Percentiles rank a stretch among this genome's conserved stretches.
These are phyloP conservation scores for Taphrina communis DNA, from an alignment of 1,139 yeast genomes.

Conservation along the genomic window DNA sequence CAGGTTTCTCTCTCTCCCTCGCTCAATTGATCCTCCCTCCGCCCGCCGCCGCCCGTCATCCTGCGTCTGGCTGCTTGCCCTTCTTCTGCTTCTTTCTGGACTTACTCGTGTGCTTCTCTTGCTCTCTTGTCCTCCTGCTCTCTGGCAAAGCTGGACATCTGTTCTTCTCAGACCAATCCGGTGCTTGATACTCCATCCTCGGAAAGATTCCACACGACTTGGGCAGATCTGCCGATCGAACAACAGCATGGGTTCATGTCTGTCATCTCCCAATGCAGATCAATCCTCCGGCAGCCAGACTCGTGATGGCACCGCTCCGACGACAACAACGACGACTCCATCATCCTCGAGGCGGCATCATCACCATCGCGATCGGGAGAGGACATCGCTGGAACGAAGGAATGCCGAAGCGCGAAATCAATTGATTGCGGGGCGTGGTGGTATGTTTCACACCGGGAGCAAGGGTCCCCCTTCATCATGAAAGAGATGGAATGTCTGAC, in stretches of 20 bases:
- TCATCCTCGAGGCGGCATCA: slow-evolving; percentile 28
- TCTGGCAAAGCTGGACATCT: no score
- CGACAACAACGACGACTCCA: slow-evolving; percentile 5
- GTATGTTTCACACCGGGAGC: slow-evolving; percentile 9
- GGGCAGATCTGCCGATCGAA: neutral
- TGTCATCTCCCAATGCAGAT: slow-evolving; percentile 7
- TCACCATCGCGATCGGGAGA: slow-evolving; percentile 31
- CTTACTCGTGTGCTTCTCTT: no score
- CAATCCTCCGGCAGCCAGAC: slow-evolving; percentile 8
- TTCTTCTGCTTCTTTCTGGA: no score
- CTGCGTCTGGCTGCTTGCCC: no score
- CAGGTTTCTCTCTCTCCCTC: no score
- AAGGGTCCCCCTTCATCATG: neutral
- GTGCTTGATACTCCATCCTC: no score
- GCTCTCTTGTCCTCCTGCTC: no score
- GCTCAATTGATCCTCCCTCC: no score
- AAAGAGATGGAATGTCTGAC: neutral
- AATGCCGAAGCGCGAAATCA: slow-evolving; percentile 35
- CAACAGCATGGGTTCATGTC: slow-evolving; percentile 19
- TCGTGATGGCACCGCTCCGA: slow-evolving; percentile 5
- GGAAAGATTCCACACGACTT: no score
- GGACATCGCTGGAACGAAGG: slow-evolving; percentile 34
- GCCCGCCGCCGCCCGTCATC: no score
- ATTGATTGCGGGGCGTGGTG: slow-evolving; percentile 37
- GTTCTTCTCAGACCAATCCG: no score